A percentile compares a stretch with the other conserved stretches of the same genome.
These are phyloP conservation scores for Cystobasidium tubakii DNA, from an alignment of 768 basidiomycete genomes.

Conservation along the genomic window DNA sequence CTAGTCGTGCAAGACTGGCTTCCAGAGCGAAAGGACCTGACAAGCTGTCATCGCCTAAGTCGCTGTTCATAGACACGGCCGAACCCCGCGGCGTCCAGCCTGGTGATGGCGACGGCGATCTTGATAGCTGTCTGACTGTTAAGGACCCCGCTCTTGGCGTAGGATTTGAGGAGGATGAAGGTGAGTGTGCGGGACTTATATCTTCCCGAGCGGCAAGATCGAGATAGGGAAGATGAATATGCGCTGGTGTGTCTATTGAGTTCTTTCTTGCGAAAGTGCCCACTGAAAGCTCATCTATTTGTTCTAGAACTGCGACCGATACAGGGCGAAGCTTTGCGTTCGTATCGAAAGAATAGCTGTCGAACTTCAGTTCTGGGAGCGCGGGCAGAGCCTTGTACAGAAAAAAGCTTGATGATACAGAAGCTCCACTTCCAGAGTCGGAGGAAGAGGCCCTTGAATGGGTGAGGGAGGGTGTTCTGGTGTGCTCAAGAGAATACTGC, in stretches of 20 bases:
- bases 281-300: slow-evolving; percentile 19
- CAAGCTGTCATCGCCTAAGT: slow-evolving; percentile 25
- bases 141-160: background rate
- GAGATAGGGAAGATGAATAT: slow-evolving; percentile 23
- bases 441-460: slow-evolving; percentile 34
- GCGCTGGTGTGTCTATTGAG: background rate
- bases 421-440: slow-evolving; percentile 22
- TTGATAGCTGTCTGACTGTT: background rate
- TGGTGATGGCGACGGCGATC: background rate
- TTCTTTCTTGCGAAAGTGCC: background rate
- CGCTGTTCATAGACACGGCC: background rate
- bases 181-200: background rate
- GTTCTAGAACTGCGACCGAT: slow-evolving; percentile 13
- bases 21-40: slow-evolving; percentile 24
- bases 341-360: background rate
- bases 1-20: slow-evolving; percentile 10
- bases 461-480: slow-evolving; percentile 27
- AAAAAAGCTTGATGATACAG: background rate
- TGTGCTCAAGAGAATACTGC: background rate
- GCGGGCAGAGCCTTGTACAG: slow-evolving; percentile 18
- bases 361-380: background rate
- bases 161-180: background rate
- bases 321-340: background rate
- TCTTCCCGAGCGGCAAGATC: slow-evolving; percentile 12
- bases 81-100: slow-evolving; percentile 25